phyloP scores from a whole-genome alignment of 192 early-diverging fungal species.

The Thamnidium elegans region DNA sequence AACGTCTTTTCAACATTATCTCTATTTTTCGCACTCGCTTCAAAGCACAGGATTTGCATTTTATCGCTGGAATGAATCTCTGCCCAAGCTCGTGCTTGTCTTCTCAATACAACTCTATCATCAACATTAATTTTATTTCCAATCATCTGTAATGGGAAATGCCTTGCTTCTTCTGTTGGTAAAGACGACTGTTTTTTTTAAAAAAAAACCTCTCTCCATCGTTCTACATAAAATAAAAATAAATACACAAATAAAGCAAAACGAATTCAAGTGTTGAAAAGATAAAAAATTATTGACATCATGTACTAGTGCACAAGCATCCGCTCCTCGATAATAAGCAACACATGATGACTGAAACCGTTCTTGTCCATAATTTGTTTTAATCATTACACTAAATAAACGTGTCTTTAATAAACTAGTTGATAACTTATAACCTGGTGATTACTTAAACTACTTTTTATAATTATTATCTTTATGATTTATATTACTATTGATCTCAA shows the following conservation, averaged over 20 bases:
- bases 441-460: too few species aligned
- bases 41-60: slow-evolving; percentile 93
- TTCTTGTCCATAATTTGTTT: slow-evolving; percentile 96
- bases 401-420: too few species aligned
- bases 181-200: slow-evolving; percentile 78
- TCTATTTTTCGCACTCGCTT: slow-evolving; percentile 93
- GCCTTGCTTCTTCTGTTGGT: slow-evolving; percentile 70
- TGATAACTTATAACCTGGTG: too few species aligned
- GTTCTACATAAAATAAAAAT: slow-evolving; percentile 49
- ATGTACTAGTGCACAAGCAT: slow-evolving; percentile 94
- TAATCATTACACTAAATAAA: too few species aligned
- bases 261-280: slow-evolving; percentile 78
- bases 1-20: slow-evolving; percentile 95
- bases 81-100: slow-evolving; percentile 65
- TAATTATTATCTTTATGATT: too few species aligned
- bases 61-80: slow-evolving; percentile 64
- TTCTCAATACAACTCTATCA: slow-evolving; percentile 68
- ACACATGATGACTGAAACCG: slow-evolving; percentile 94
- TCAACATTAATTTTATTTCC: slow-evolving; percentile 98
- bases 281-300: slow-evolving; percentile 88
- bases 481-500: too few species aligned
- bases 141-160: slow-evolving; percentile 95
- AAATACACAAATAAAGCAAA: too few species aligned
- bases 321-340: slow-evolving; percentile 96
- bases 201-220: slow-evolving; percentile 95